phyloP scores from a whole-genome alignment of 257 asterid genomes.

The Solanum etuberosum region DNA sequence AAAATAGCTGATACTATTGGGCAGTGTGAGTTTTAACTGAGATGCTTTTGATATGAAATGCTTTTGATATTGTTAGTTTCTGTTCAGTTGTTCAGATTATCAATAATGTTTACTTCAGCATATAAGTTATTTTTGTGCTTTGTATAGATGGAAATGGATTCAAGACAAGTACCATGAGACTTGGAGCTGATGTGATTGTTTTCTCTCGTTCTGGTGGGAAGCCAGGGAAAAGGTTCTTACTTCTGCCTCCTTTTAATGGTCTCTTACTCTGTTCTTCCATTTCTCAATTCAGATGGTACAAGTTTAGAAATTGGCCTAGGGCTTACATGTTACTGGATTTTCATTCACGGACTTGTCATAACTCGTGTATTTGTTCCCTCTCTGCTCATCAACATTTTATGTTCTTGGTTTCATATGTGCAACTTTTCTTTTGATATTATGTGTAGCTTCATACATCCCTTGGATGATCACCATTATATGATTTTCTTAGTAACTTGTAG shows the following conservation, averaged over 20 bases:
- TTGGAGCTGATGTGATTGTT: conserved; percentile 97
- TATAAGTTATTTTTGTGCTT: conserved; percentile 7
- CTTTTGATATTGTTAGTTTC: neutral
- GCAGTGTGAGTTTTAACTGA: conserved; percentile 49
- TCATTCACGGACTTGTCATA: neutral
- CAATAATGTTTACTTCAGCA: neutral
- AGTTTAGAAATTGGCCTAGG: neutral
- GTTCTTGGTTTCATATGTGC: neutral
- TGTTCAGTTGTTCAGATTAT: neutral
- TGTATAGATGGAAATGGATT: conserved; percentile 92
- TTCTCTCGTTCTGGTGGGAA: conserved; percentile 66
- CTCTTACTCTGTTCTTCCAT: neutral
- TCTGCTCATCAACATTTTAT: neutral
- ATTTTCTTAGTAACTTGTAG: neutral
- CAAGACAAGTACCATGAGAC: conserved; percentile 99
- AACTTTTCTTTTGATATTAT: neutral
- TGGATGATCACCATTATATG: neutral
- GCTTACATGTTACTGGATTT: neutral
- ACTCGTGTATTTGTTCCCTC: neutral
- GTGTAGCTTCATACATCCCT: neutral
- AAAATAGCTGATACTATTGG: conserved; percentile 79
- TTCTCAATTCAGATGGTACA: neutral
- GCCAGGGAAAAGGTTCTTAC: conserved; percentile 49
- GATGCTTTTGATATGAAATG: neutral
- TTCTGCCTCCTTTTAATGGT: neutral